Conservation (phyloP, 148 eudicot species). For the Rhododendron ferrugineum region DNA sequence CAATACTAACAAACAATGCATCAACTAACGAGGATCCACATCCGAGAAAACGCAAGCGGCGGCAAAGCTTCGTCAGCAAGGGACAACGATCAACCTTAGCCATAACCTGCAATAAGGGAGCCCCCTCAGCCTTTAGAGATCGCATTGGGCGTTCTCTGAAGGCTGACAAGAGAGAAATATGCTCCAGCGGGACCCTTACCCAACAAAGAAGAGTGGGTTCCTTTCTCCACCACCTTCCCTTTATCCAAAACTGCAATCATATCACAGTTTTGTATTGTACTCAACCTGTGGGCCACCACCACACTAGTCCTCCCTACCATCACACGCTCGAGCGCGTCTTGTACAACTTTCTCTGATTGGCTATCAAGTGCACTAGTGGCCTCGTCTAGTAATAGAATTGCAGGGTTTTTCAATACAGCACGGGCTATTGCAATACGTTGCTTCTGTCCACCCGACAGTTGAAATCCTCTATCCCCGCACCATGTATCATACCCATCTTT, state of each 20-base stretch:
- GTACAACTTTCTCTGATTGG: neutral
- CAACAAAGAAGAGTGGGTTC: neutral
- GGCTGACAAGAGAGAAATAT: neutral
- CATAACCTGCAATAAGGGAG: too few species aligned
- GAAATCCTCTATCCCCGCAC: neutral
- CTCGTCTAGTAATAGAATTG: neutral
- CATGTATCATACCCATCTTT: neutral
- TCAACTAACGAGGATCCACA: too few species aligned
- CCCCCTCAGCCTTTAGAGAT: too few species aligned
- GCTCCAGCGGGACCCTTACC: neutral
- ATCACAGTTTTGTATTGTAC: neutral
- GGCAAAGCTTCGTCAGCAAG: too few species aligned
- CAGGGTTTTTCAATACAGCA: neutral
- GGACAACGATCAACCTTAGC: too few species aligned
- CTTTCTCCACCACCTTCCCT: neutral
- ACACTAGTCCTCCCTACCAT: neutral
- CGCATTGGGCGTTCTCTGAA: neutral
- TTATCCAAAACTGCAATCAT: neutral
- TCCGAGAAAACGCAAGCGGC: too few species aligned
- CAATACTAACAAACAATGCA: too few species aligned
- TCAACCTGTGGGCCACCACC: neutral
- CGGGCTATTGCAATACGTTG: neutral
- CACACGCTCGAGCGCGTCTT: neutral
- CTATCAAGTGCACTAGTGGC: slow-evolving; percentile 2
- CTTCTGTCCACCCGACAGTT: neutral